Percentiles rank a stretch among this genome's conserved stretches.
phyloP scores from a whole-genome alignment of 768 basidiomycete species.

The Paxillus ammoniavirescens region DNA sequence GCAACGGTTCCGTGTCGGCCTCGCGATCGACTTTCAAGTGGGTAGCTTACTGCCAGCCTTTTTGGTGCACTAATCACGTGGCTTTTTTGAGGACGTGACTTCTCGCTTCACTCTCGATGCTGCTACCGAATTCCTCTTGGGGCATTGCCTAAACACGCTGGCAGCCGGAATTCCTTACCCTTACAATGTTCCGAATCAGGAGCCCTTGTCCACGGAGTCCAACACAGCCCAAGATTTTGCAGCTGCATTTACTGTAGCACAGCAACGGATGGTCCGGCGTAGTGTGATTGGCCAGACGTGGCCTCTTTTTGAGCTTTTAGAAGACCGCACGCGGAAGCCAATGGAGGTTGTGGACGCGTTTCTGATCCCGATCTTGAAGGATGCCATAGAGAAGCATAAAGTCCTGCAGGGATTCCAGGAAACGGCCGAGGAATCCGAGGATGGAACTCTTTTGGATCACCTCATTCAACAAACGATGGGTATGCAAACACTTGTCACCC shows the following conservation, averaged over 20 bases:
- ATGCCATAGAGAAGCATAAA: conserved; percentile 30
- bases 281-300: conserved; percentile 32
- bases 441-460: conserved; percentile 42
- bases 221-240: conserved; percentile 28
- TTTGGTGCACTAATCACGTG: background rate
- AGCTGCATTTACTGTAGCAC: conserved; percentile 34
- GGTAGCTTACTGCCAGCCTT: background rate
- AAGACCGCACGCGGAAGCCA: conserved; percentile 27
- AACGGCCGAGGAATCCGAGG: conserved; percentile 18
- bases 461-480: conserved; percentile 39
- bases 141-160: conserved; percentile 40
- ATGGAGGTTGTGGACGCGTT: conserved; percentile 40
- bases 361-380: conserved; percentile 39
- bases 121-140: conserved; percentile 55
- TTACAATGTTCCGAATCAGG: conserved; percentile 16
- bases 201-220: conserved; percentile 6
- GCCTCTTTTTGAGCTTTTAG: conserved; percentile 39
- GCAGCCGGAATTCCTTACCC: conserved; percentile 38
- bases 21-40: conserved; percentile 62
- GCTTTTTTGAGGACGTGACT: conserved; percentile 37
- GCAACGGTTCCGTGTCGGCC: conserved; percentile 42
- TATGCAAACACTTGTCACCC: conserved; percentile 6
- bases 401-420: conserved; percentile 1
- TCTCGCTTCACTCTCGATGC: conserved; percentile 51
- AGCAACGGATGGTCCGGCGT: conserved; percentile 29